Percentiles rank a stretch among this genome's conserved stretches.
phyloP scores from a whole-genome alignment of 2,329 filamentous ascomycete species.

The Xylaria sp. region DNA sequence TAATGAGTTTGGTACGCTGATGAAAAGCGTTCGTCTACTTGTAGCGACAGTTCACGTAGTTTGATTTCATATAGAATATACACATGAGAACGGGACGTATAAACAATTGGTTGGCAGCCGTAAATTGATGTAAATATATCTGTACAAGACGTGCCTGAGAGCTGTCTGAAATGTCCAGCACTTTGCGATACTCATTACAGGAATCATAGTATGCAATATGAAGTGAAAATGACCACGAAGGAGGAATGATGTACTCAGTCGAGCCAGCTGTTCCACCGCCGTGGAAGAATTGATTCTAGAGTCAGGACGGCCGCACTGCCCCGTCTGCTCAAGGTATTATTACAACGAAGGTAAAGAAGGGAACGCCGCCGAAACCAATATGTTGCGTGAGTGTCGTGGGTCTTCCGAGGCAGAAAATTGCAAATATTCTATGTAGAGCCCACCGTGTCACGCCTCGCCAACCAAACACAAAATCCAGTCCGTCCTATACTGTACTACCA shows the following conservation, averaged over 20 bases:
- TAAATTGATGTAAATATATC: slow-evolving; percentile 43
- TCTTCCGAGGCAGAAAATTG: slow-evolving; percentile 45
- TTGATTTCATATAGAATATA: not conserved
- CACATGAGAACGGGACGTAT: not conserved
- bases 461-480: slow-evolving; percentile 38
- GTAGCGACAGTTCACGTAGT: not conserved
- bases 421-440: slow-evolving; percentile 45
- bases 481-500: slow-evolving; percentile 37
- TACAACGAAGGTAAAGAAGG: slow-evolving; percentile 65
- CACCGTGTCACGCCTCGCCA: slow-evolving; percentile 45
- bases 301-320: slow-evolving; percentile 52
- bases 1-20: too few relatives aligned
- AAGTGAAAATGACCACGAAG: slow-evolving; percentile 53
- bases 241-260: slow-evolving; percentile 26
- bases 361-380: slow-evolving; percentile 48
- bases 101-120: slow-evolving; percentile 41
- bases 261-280: slow-evolving; percentile 20
- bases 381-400: slow-evolving; percentile 41
- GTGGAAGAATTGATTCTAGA: slow-evolving; percentile 43
- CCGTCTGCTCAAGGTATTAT: slow-evolving; percentile 55
- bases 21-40: not conserved
- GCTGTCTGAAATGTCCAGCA: slow-evolving; percentile 48
- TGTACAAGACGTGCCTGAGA: slow-evolving; percentile 45
- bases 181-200: slow-evolving; percentile 44
- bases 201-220: slow-evolving; percentile 45